Conservation (phyloP, 2,329 filamentous ascomycete species). For the Trichoderma hamatum region DNA sequence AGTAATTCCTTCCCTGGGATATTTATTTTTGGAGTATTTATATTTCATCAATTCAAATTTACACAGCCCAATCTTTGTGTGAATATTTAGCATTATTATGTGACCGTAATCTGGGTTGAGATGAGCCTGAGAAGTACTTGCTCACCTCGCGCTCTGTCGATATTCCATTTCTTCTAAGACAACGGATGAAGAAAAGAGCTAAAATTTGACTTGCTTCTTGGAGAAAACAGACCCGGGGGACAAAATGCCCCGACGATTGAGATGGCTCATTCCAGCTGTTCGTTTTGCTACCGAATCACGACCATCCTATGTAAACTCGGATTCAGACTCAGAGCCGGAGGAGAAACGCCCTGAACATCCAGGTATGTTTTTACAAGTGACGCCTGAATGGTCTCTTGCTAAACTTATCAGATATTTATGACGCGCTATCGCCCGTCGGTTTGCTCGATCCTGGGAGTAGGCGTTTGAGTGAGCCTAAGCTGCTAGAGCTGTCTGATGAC, state of each 20-base stretch:
- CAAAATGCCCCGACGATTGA: slow-evolving; percentile 3
- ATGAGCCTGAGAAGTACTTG: background rate
- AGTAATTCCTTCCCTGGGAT: background rate
- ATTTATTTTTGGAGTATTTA: background rate
- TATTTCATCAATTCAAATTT: background rate
- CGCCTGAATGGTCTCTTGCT: background rate
- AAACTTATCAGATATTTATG: slow-evolving; percentile 4
- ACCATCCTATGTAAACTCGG: background rate
- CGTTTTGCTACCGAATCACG: slow-evolving; percentile 9
- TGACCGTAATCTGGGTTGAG: too few species aligned
- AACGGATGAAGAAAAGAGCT: background rate
- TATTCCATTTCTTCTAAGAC: background rate
- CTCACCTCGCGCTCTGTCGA: background rate
- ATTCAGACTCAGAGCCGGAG: slow-evolving; percentile 4
- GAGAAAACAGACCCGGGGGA: background rate
- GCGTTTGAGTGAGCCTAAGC: slow-evolving; percentile 22
- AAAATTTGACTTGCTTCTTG: background rate
- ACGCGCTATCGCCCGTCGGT: background rate
- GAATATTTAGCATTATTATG: too few species aligned
- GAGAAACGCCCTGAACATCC: background rate
- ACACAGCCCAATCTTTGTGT: background rate
- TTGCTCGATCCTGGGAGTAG: background rate
- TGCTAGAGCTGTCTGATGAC: slow-evolving; percentile 49
- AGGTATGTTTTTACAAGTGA: background rate
- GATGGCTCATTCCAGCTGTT: slow-evolving; percentile 5